Base-by-base conservation (phyloP, 1,284 basidiomycete genomes). In the Boletellus sp. region DNA sequence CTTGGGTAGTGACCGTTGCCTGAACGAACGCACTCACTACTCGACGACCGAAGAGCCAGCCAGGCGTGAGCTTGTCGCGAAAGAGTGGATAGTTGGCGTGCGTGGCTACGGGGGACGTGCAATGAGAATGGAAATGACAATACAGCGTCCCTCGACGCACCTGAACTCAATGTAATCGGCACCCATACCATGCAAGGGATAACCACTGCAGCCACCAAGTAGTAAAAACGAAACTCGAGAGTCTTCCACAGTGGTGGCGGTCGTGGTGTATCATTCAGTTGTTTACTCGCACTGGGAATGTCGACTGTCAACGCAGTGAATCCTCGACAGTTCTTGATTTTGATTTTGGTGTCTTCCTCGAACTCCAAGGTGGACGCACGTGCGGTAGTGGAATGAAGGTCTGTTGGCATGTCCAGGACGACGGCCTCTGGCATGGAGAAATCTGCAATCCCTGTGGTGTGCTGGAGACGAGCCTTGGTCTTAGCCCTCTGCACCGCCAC, bases 181-280 rank as follows among this genome's bases (percentile, higher is more conserved):
- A 91, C 78, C 79, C 85, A 93, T 5, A 82, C 72, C 88, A 98
- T 91, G 50, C 85, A 63, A 0, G 90, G 87, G 11, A 97, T 71
- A 13, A 80, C 83, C 21, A 89, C 47, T 15, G 74, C 66, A 36
- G 86, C 83, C 1, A 86, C 74, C 24, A 85, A 56, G 54, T 78
- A 84, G 72, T 98, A 98, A 47, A 89, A 63, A 54, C 81, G 74
- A 73, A 97, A 98, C 69, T 98, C 96, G 16, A 74, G 69, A 0
- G 92, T 90, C 43, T 71, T 72, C 96, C 95, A 98, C 72, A 89
- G 69, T 26, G 83, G 58, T 3, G 72, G 73, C 7, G 70, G 68
- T 41, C 61, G 65, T 21, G 50, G 52, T 54, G 53, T 45, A 55
- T 61, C 62, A 55, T 52, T 53, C 16, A 42, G 55, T 22, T 49